Conservation (phyloP, 164 flowering plant species). For the Cinnamomum micranthum region DNA sequence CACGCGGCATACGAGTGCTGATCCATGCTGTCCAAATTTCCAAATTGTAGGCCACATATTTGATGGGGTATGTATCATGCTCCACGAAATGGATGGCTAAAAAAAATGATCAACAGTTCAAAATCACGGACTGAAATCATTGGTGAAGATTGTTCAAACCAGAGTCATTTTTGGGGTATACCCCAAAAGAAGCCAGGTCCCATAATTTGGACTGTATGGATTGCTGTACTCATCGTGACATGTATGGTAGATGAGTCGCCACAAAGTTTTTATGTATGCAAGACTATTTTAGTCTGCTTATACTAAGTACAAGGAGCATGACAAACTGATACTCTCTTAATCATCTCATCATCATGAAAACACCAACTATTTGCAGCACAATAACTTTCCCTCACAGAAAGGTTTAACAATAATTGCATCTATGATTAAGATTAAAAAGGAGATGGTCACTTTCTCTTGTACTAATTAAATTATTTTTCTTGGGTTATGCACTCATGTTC, state of each 20-base stretch:
- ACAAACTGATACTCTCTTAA: background rate
- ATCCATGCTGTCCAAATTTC: background rate
- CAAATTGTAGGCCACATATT: background rate
- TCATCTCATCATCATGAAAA: constrained; percentile 19
- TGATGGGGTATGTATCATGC: background rate
- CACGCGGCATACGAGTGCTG: background rate
- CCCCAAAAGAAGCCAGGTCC: background rate
- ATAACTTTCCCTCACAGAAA: constrained; percentile 20
- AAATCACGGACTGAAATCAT: too few relatives aligned
- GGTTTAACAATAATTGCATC: constrained; percentile 45
- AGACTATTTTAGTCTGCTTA: background rate
- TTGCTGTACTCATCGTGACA: too few relatives aligned
- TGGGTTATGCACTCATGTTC: constrained; percentile 24
- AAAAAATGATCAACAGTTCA: too few relatives aligned
- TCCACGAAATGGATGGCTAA: background rate
- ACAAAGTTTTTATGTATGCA: background rate
- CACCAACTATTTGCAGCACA: constrained; percentile 16
- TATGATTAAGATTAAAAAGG: constrained; percentile 53
- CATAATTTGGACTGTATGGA: background rate
- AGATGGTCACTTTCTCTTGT: constrained; percentile 26
- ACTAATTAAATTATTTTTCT: constrained; percentile 3
- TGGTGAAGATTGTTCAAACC: too few relatives aligned
- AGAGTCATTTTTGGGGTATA: background rate
- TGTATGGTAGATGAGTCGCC: too few relatives aligned
- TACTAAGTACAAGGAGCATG: background rate